Evolutionary conservation across 2,329 filamentous ascomycete genomes (phyloP), one percentile per base, ranked within the genome.

Genomic region (Eutypa lata): DNA sequence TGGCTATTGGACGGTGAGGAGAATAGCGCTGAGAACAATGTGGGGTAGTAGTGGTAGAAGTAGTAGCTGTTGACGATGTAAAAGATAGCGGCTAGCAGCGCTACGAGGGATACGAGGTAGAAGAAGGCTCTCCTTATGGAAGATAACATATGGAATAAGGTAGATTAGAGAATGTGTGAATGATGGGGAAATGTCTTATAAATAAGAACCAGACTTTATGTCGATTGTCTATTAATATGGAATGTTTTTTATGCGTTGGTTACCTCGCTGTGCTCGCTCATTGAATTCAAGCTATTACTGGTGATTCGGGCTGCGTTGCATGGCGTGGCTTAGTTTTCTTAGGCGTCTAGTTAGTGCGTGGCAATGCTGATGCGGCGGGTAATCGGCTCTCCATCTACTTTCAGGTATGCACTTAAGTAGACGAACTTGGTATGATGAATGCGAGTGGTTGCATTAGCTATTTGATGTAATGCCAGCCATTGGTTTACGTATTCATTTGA

Each of bases 1-100:
- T 45, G 22, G 42, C 35, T 38, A 14, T 43, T 22, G 44, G 21
- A 40, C 31, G 35, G 11, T n/a, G 52, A 31, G 46, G 49, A 37
- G 46, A 52, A 26, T 44, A 53, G 26, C n/a, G 26, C 26, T 11
- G 48, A 45, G n/a, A 19, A 18, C n/a, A 40, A 26, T 50, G 31
- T 13, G 43, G 37, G 50, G 38, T 45, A 50, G 47, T 42, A 47
- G 47, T 28, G 47, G 51, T 6, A 55, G 38, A 1, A 50, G 48
- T 21, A 45, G 21, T n/a, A 46, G 53, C 57, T 64, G 16, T 53
- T 52, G 37, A 57, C 53, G 21, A 56, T 49, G 35, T 61, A 44
- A 40, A 62, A 47, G 42, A 65, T 21, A 28, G 57, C 52, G 18
- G 57, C 24, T n/a, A 64, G 31, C 10, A 67, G 51, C 31, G 57